A percentile compares a stretch with the other conserved stretches of the same genome.
Evolutionary conservation across 2,329 filamentous ascomycete genomes (phyloP).

Genomic region (Botrytis medusae): DNA sequence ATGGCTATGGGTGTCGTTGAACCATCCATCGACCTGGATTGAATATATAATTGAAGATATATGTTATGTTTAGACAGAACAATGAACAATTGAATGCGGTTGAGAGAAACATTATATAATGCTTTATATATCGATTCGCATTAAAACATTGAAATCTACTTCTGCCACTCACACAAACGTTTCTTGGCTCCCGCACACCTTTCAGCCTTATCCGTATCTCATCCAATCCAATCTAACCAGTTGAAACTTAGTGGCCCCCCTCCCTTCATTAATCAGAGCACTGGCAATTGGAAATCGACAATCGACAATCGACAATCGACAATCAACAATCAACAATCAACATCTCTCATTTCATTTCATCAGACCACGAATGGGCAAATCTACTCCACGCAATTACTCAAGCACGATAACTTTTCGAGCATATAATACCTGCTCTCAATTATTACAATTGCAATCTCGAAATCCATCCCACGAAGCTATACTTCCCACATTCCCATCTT

Average conservation of each 20-base stretch:
- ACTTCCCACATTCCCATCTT: not conserved
- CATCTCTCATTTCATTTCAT: not conserved
- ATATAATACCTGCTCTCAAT: not conserved
- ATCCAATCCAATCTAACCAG: not conserved
- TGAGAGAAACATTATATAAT: not conserved
- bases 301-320: not conserved
- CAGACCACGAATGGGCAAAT: not conserved
- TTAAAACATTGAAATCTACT: not conserved
- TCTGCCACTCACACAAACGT: not conserved
- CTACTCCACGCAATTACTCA: not conserved
- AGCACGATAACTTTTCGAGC: not conserved
- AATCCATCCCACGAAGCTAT: not conserved
- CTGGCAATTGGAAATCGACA: not conserved
- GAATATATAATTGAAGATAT: not conserved
- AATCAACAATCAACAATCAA: not conserved
- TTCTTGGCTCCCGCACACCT: constrained; percentile 5
- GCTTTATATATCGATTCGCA: too few species aligned
- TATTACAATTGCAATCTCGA: not conserved
- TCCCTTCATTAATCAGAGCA: not conserved
- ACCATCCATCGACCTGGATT: not conserved
- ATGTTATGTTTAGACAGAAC: not conserved
- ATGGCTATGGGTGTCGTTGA: not conserved
- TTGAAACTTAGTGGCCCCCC: not conserved
- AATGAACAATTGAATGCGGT: not conserved
- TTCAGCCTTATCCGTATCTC: constrained; percentile 6